Evolutionary conservation across 495 filamentous ascomycete genomes (phyloP).

Genomic region (Neurospora discreta): DNA sequence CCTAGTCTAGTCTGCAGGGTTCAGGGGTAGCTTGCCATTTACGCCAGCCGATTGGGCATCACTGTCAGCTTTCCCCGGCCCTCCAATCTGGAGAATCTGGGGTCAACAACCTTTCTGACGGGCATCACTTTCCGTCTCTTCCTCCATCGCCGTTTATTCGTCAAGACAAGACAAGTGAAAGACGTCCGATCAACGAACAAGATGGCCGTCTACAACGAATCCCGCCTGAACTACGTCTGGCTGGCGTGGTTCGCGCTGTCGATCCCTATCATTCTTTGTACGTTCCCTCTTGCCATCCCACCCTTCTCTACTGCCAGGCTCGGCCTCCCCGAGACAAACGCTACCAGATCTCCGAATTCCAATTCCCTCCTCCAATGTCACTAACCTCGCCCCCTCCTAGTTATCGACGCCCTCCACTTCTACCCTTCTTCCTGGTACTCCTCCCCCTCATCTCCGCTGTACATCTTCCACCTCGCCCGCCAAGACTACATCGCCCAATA

Average conservation of each 20-base stretch:
- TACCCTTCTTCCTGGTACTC: slow-evolving; percentile 45
- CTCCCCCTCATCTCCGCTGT: slow-evolving; percentile 27
- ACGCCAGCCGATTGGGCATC: background rate
- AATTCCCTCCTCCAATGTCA: background rate
- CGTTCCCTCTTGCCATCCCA: slow-evolving; percentile 12
- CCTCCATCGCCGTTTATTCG: background rate
- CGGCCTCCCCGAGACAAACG: too few relatives aligned
- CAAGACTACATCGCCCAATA: slow-evolving; percentile 55
- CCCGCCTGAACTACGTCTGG: slow-evolving; percentile 45
- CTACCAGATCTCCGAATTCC: background rate
- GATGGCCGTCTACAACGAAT: slow-evolving; percentile 23
- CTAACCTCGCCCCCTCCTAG: slow-evolving; percentile 21
- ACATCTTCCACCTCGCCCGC: slow-evolving; percentile 41
- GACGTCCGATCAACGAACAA: background rate
- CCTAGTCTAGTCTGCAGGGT: background rate
- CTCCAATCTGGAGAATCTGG: background rate
- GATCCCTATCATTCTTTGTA: slow-evolving; percentile 57
- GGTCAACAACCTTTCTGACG: background rate
- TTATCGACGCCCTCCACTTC: slow-evolving; percentile 54
- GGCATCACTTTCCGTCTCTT: background rate
- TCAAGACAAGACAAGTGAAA: background rate
- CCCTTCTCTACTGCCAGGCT: too few relatives aligned
- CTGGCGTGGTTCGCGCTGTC: slow-evolving; percentile 59
- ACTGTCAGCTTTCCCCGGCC: background rate
- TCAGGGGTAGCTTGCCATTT: background rate